Base-by-base conservation (phyloP, 2,329 filamentous ascomycete genomes). In the Didymella arachidicola region DNA sequence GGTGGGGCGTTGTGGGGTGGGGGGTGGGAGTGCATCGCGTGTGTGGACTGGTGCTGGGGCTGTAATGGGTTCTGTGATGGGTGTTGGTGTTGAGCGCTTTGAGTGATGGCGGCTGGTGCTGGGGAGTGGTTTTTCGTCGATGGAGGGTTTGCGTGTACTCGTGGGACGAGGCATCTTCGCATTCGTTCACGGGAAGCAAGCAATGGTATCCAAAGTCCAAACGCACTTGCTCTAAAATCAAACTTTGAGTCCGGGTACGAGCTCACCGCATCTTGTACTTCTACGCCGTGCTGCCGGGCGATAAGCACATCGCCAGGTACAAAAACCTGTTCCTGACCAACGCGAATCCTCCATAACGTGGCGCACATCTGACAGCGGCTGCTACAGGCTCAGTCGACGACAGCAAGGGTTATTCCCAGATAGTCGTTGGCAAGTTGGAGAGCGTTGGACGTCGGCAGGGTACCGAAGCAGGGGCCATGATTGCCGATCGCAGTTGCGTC, bases 401-500 rank as follows among this genome's bases (percentile, higher is more conserved):
- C n/a, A 34, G 41, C 43, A 46, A 56, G 34, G 43, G 47, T 53
- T 47, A 29, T 55, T 60, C 38, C 18, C 1, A 25, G 57, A 55
- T 58, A 29, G 19, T 38, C 41, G 53, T 62, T 59, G 50, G 22
- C 19, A 57, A 25, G 39, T 34, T 56, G 55, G 42, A 43, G 41
- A 34, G 36, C 25, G 8, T 11, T 30, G 27, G 29, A 8, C 8
- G 30, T 32, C 12, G 53, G 36, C 8, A 42, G 14, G 19, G 27
- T 4, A 12, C 47, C 25, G 25, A 55, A 49, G 43, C 61, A 58
- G 61, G 61, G 54, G 29, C 53, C 19, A 14, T 16, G 42, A 47
- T 47, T 54, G 54, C 43, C 46, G 58, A 56, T 59, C 57, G 36
- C 48, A 18, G 30, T 57, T 55, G 50, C 60, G 53, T 63, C 60